These are phyloP conservation scores for Stemphylium beticola DNA, from an alignment of 2,329 filamentous ascomycete species.

Conservation along the genomic window DNA sequence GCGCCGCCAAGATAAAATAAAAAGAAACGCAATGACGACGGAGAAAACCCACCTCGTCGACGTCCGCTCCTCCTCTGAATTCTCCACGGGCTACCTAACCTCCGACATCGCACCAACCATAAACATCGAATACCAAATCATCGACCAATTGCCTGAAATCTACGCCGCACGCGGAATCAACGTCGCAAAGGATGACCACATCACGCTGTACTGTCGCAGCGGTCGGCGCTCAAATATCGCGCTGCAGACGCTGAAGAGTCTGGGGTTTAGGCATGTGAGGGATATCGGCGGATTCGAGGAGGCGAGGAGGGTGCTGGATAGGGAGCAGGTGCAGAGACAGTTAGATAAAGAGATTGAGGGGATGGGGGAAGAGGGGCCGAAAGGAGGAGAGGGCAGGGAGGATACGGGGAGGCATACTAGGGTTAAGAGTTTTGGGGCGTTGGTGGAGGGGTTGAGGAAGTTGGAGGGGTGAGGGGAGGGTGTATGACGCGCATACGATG, in stretches of 20 bases:
- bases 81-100: constrained; percentile 39
- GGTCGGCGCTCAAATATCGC: constrained; percentile 45
- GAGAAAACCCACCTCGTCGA: constrained; percentile 43
- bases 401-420: constrained; percentile 23
- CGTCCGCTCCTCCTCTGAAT: constrained; percentile 47
- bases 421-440: constrained; percentile 27
- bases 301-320: constrained; percentile 35
- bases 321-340: constrained; percentile 32
- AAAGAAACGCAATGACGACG: constrained; percentile 5
- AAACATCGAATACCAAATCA: constrained; percentile 48
- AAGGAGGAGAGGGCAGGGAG: not conserved
- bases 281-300: constrained; percentile 48
- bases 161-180: constrained; percentile 25
- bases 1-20: too few species aligned
- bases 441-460: constrained; percentile 40
- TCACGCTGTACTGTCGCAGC: constrained; percentile 48
- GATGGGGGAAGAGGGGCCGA: not conserved
- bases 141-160: constrained; percentile 34
- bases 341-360: constrained; percentile 13
- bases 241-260: constrained; percentile 30
- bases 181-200: constrained; percentile 35
- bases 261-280: constrained; percentile 41
- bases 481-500: constrained; percentile 37
- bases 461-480: constrained; percentile 25
- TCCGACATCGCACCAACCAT: constrained; percentile 34